Evolutionary conservation across 1,284 basidiomycete genomes (phyloP), one percentile per base, ranked within the genome.

Genomic region (Cryptococcus neoformans): DNA sequence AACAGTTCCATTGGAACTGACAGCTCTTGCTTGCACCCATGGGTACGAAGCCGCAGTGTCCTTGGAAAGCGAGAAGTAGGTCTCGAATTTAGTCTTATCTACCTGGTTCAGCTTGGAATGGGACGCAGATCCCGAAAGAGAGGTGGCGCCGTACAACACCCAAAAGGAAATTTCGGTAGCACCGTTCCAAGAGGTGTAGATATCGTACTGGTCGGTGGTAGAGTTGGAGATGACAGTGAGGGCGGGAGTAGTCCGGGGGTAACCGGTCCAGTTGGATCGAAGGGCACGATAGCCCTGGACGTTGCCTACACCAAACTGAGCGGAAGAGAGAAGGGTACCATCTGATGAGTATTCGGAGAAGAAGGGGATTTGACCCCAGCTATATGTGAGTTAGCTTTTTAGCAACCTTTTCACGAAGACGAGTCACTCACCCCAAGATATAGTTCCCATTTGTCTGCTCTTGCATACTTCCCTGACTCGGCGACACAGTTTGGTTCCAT

Each of bases 121-220:
- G 6, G 49, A 36, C 14, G 57, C 62, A 6, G 51, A 49, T 21
- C 59, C 65, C 46, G 53, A 49, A 1, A 53, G 51, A 5, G 49
- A 45, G 21, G 55, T 56, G 12, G 41, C 54, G 9, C 56, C 63
- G 14, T 60, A 44, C 4, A 69, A 41, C 36, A 60, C 59, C 65
- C 65, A 74, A 0, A 39, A 51, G 1, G 48, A 38, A 16, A 74
- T 64, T 44, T 73, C 65, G 6, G 73, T 74, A 1, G 70, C 70
- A 11, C 74, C 73, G 53, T 74, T 74, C 74, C 74, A 76, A 1
- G 63, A 66, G 10, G 62, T 51, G 56, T 59, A 61, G 39, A 62
- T 34, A 37, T 55, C 55, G 49, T 56, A 58, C 10, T 38, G 17
- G 34, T 28, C 16, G 4, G 44, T 51, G 1, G 50, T 53, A 9